Conservation (phyloP, 768 basidiomycete genomes). For the Tricholoma matsutake region DNA sequence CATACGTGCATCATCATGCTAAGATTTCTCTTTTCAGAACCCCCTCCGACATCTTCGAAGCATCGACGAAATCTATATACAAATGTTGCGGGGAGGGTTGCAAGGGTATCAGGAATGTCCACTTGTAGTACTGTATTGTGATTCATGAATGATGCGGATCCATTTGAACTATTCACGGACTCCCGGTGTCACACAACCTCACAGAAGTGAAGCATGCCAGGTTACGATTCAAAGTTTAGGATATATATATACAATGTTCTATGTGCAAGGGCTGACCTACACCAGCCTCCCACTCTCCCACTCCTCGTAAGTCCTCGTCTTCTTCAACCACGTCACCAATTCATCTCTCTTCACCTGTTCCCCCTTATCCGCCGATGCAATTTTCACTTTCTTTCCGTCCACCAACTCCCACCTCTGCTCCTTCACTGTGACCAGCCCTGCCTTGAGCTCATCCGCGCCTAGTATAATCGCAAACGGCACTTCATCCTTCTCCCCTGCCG, state of each 20-base stretch:
- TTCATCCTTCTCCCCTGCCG: conserved; percentile 85
- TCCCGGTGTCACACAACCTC: not conserved
- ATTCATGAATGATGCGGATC: not conserved
- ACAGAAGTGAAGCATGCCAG: not conserved
- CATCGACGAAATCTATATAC: not conserved
- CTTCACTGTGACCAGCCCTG: conserved; percentile 87
- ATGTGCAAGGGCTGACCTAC: conserved; percentile 7
- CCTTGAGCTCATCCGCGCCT: conserved; percentile 81
- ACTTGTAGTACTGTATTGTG: not conserved
- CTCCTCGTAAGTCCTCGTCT: conserved; percentile 41
- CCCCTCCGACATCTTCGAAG: not conserved
- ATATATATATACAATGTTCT: not conserved
- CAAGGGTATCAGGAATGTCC: not conserved
- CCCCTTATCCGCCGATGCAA: conserved; percentile 60
- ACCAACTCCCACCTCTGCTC: conserved; percentile 82
- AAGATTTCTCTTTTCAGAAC: not conserved
- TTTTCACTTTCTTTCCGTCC: conserved; percentile 70
- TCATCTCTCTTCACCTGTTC: conserved; percentile 59
- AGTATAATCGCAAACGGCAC: conserved; percentile 92
- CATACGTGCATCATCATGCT: not conserved
- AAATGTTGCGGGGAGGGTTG: not conserved
- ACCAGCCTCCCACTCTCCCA: conserved; percentile 35
- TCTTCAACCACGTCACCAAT: conserved; percentile 62
- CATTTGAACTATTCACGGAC: not conserved
- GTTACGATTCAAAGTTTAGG: not conserved